phyloP scores from a whole-genome alignment of 1,139 yeast species.

The Petasospora rhodanensis region DNA sequence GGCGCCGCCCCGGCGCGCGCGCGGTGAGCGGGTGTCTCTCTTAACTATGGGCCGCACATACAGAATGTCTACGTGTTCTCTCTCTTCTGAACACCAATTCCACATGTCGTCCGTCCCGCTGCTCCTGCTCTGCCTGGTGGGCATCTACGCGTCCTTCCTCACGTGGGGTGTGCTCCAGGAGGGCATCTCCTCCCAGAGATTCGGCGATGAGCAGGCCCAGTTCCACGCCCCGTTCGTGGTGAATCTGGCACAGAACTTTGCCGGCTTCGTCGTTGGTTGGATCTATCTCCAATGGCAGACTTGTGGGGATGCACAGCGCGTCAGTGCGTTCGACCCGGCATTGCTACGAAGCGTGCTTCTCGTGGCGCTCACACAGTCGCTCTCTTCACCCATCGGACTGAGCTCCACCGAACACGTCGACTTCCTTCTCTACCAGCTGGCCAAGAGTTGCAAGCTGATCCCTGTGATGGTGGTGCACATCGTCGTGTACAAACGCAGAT shows the following conservation, averaged over 20 bases:
- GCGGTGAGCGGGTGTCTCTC: no score
- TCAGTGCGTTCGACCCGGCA: slow-evolving; percentile 20
- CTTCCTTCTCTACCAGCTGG: slow-evolving; percentile 76
- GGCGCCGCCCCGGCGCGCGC: no score
- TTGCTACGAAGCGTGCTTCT: slow-evolving; percentile 44
- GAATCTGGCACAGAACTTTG: slow-evolving; percentile 65
- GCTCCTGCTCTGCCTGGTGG: slow-evolving; percentile 53
- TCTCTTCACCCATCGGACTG: slow-evolving; percentile 79
- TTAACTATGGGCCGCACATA: no score
- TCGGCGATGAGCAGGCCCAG: slow-evolving; percentile 54
- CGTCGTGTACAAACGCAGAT: slow-evolving; percentile 63
- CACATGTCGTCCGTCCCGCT: no score
- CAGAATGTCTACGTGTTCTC: no score
- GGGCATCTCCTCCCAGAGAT: slow-evolving; percentile 73
- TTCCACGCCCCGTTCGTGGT: slow-evolving; percentile 77
- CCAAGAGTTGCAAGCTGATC: slow-evolving; percentile 88
- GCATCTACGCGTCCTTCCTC: slow-evolving; percentile 80
- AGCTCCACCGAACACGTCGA: slow-evolving; percentile 77
- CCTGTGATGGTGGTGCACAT: slow-evolving; percentile 89
- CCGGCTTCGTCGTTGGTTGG: slow-evolving; percentile 68
- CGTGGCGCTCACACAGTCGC: slow-evolving; percentile 73
- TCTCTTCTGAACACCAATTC: no score
- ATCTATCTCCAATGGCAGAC: slow-evolving; percentile 38
- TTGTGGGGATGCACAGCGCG: slow-evolving; percentile 2
- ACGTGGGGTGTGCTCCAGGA: slow-evolving; percentile 94